These are phyloP conservation scores for Areca catechu DNA, from an alignment of 176 grass and related monocot species.

Conservation along the genomic window DNA sequence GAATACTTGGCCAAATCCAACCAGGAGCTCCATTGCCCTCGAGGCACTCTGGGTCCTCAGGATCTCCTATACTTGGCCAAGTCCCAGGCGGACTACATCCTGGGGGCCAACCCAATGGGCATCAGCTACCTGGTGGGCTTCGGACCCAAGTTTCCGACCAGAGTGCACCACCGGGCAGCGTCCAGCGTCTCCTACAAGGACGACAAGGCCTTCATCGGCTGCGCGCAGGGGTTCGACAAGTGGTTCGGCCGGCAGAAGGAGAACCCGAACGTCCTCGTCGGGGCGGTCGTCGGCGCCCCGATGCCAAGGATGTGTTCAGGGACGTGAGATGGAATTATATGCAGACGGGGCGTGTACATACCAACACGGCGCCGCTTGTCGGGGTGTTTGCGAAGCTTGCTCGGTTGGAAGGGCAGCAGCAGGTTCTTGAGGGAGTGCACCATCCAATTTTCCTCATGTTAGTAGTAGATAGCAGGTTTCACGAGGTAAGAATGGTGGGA, in stretches of 20 bases:
- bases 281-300: slow-evolving; percentile 76
- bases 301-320: slow-evolving; percentile 51
- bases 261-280: slow-evolving; percentile 66
- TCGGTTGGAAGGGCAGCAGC: slow-evolving; percentile 25
- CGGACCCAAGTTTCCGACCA: slow-evolving; percentile 34
- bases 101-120: slow-evolving; percentile 56
- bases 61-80: slow-evolving; percentile 51
- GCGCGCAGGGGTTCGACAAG: slow-evolving; percentile 67
- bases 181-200: slow-evolving; percentile 41
- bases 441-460: neutral
- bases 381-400: slow-evolving; percentile 64
- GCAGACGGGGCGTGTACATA: slow-evolving; percentile 77
- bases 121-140: slow-evolving; percentile 76
- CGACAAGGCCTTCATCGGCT: slow-evolving; percentile 69
- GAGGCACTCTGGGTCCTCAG: neutral
- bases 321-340: slow-evolving; percentile 61
- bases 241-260: slow-evolving; percentile 43
- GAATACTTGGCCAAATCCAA: slow-evolving; percentile 36
- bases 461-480: neutral
- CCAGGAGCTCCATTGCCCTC: slow-evolving; percentile 31
- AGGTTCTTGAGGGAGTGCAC: neutral
- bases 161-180: slow-evolving; percentile 78
- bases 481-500: neutral
- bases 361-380: slow-evolving; percentile 63
- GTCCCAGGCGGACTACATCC: slow-evolving; percentile 62